Evolutionary conservation across 2,329 filamentous ascomycete genomes (phyloP).

Genomic region (Phialophora verrucosa): DNA sequence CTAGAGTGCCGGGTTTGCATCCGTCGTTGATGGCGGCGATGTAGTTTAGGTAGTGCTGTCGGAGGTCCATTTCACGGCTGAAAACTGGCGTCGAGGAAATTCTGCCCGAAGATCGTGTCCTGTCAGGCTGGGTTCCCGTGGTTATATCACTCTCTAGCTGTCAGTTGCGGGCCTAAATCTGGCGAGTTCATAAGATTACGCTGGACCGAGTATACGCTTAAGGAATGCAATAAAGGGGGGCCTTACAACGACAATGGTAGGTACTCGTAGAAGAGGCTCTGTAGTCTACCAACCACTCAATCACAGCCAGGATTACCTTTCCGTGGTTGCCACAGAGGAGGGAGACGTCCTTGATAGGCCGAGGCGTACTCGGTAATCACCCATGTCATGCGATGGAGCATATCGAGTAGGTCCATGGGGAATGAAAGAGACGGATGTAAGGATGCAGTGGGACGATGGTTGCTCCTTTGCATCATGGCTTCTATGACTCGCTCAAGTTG

Average conservation of each 20-base stretch:
- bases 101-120: not conserved
- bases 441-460: too few species aligned
- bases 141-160: not conserved
- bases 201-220: not conserved
- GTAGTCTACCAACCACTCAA: not conserved
- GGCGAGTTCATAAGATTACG: not conserved
- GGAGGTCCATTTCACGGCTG: conserved; percentile 3
- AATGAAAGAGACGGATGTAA: not conserved
- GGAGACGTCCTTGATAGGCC: not conserved
- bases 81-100: not conserved
- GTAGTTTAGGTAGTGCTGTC: conserved; percentile 17
- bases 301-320: not conserved
- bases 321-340: too few species aligned
- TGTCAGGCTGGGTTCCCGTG: not conserved
- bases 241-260: too few species aligned
- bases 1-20: conserved; percentile 1
- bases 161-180: not conserved
- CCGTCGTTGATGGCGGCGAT: conserved; percentile 14
- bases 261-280: not conserved
- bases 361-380: not conserved
- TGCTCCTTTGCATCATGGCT: not conserved
- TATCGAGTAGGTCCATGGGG: not conserved
- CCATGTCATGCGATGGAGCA: not conserved
- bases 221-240: not conserved
- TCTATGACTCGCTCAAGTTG: not conserved